Conservation (phyloP, 2,329 filamentous ascomycete genomes). For the Zopfia rhizophila region DNA sequence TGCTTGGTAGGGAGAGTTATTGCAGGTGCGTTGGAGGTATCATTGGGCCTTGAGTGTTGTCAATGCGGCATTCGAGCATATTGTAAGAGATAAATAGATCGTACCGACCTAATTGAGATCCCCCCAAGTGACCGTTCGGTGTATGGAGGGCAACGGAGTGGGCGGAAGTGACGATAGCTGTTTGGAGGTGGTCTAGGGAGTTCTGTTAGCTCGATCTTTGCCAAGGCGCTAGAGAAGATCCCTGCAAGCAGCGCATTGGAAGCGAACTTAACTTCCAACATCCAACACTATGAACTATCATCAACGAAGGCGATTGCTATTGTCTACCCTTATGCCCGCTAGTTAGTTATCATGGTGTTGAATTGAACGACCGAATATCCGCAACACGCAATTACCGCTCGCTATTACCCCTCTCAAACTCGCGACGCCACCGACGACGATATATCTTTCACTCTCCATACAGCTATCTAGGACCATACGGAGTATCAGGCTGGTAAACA, state of each 20-base stretch:
- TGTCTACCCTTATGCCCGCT: too few relatives aligned
- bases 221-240: slow-evolving; percentile 19
- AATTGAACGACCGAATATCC: too few relatives aligned
- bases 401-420: background rate
- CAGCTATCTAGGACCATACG: background rate
- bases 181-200: slow-evolving; percentile 38
- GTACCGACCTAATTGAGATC: slow-evolving; percentile 46
- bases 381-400: too few relatives aligned
- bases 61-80: slow-evolving; percentile 19
- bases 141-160: slow-evolving; percentile 18
- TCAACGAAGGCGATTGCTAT: too few relatives aligned
- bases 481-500: too few relatives aligned
- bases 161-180: slow-evolving; percentile 34
- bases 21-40: slow-evolving; percentile 39
- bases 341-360: too few relatives aligned
- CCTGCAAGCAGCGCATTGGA: slow-evolving; percentile 17
- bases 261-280: background rate
- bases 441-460: slow-evolving; percentile 6
- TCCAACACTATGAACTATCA: slow-evolving; percentile 11
- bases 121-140: slow-evolving; percentile 28
- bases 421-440: slow-evolving; percentile 10
- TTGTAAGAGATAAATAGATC: background rate
- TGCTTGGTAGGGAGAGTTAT: slow-evolving; percentile 26
- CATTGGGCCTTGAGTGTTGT: slow-evolving; percentile 31
- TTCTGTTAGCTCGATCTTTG: slow-evolving; percentile 22